These are phyloP conservation scores for Eucalyptus regnans DNA, from an alignment of 345 rosid species.

Conservation along the genomic window DNA sequence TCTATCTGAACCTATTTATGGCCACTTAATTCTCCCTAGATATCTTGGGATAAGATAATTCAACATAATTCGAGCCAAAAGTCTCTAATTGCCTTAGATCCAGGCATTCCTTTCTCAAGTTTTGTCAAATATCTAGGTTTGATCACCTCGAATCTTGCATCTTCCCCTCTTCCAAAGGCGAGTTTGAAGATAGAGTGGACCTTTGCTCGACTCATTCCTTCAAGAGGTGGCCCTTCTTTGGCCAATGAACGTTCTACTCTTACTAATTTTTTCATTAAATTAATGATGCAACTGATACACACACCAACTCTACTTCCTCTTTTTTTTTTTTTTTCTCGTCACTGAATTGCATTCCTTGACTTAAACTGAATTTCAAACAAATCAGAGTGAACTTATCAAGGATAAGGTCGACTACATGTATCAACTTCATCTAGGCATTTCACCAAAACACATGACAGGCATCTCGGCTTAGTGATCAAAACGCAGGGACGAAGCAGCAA, in stretches of 20 bases:
- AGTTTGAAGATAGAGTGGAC: not conserved
- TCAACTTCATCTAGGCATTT: too few species aligned
- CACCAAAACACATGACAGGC: accelerated
- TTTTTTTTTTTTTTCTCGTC: not conserved
- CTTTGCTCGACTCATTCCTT: not conserved
- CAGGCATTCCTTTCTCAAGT: not conserved
- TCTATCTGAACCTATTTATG: not conserved
- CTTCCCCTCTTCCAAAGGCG: not conserved
- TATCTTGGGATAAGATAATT: not conserved
- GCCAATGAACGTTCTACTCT: not conserved
- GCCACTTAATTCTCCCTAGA: not conserved
- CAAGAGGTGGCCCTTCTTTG: not conserved
- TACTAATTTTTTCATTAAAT: not conserved
- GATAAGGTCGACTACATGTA: too few species aligned
- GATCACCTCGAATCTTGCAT: not conserved
- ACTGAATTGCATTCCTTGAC: not conserved
- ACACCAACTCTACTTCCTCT: too few species aligned
- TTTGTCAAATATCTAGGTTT: not conserved
- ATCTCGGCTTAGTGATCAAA: too few species aligned
- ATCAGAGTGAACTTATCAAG: not conserved
- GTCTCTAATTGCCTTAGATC: not conserved
- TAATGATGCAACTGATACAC: too few species aligned
- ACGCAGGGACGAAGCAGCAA: too few species aligned
- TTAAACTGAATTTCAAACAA: not conserved
- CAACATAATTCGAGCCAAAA: not conserved